Base-by-base conservation (phyloP, 345 rosid genomes). In the Brassica rapa region DNA sequence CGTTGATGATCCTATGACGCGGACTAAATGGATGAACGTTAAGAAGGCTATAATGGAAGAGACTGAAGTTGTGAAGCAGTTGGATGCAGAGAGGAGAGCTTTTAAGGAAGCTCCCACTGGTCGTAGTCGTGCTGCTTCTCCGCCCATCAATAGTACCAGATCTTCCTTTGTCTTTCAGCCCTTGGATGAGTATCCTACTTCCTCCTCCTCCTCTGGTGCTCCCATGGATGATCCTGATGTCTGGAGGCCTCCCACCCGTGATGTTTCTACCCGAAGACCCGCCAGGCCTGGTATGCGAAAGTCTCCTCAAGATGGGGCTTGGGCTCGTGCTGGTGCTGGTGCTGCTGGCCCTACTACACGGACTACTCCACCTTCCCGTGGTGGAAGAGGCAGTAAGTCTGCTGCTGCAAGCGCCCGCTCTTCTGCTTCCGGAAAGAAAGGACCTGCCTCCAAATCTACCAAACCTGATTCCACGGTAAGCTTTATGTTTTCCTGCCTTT, bases 211-310 rank as follows among this genome's bases (percentile, higher is more conserved):
- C 7, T 95, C 94, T 2, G 77, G 90, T 76, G 89, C 84, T 77
- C 83, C 94, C 4, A 82, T 93, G 83, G 98, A 93, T 83, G 99
- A 96, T 75, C 99, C 98, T 82, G 99, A 96, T 90, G 98, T 96
- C 30, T 96, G 99, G 99, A 86, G 97, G 87, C 98, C 98, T n/a
- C 99, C 96, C 4, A 93, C 94, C 35, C 88, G 93, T 53, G 99
- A 93, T 71, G 83, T 90, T 63, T 2, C 87, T 1, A 85, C 77
- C 69, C 87, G 98, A 80, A 88, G 99, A 86, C 88, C 99, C 2
- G 73, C 85, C 0, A 90, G 99, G 85, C 67, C 91, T 82, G 92
- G 89, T 19, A 75, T 68, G 87, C 86, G 97, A 82, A 96, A 96
- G 82, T 93, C 98, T 15, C 84, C 97, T 9, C 97, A 89, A 77